Percentiles rank a stretch among this genome's conserved stretches.
Evolutionary conservation across 1,284 basidiomycete species (phyloP).

Genomic region (Ustilago xerochloae): DNA sequence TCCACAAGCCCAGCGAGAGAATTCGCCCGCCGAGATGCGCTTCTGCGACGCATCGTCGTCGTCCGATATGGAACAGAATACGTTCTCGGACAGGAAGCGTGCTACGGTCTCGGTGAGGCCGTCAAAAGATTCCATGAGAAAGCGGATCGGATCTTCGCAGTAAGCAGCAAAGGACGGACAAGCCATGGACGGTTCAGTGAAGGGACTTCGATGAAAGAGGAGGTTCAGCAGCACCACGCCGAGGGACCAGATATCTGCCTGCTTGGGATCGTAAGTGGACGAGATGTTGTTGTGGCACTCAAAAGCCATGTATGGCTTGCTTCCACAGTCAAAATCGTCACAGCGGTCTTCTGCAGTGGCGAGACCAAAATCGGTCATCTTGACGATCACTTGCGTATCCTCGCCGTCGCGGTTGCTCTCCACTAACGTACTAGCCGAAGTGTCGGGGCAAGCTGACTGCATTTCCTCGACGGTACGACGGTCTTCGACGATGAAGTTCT

Average conservation of each 20-base stretch:
- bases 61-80: constrained; percentile 82
- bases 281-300: constrained; percentile 97
- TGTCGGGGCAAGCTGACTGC: constrained; percentile 73
- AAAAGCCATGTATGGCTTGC: constrained; percentile 98
- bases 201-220: constrained; percentile 98
- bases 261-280: constrained; percentile 89
- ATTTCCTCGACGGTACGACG: constrained; percentile 45
- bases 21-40: constrained; percentile 82
- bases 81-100: constrained; percentile 82
- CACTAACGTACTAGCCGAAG: constrained; percentile 66
- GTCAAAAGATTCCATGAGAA: constrained; percentile 88
- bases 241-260: constrained; percentile 97
- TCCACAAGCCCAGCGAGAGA: constrained; percentile 85
- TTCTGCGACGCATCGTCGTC: constrained; percentile 69
- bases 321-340: constrained; percentile 97
- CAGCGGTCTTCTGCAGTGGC: constrained; percentile 88
- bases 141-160: constrained; percentile 80
- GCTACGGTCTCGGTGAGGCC: constrained; percentile 90
- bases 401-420: constrained; percentile 73
- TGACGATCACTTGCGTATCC: constrained; percentile 74
- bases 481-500: constrained; percentile 70
- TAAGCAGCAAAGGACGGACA: constrained; percentile 83
- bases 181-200: constrained; percentile 89
- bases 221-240: constrained; percentile 99
- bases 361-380: constrained; percentile 96